phyloP scores from a whole-genome alignment of 495 filamentous ascomycete species.

The Poronia punctata region DNA sequence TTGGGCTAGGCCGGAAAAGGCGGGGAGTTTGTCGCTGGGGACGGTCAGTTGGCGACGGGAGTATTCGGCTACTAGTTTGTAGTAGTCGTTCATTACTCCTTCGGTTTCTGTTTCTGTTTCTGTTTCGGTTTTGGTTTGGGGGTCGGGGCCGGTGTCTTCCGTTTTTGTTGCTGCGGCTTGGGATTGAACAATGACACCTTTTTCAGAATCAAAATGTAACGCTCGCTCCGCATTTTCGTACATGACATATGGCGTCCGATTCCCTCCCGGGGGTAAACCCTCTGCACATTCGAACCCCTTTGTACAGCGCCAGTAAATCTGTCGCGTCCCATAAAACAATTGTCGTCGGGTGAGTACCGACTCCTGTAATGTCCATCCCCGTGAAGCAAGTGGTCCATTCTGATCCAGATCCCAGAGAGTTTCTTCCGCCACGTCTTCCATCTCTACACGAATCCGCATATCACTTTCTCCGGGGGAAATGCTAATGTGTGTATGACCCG shows the following conservation, averaged over 20 bases:
- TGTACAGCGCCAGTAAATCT: constrained; percentile 4
- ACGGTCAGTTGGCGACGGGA: constrained; percentile 1
- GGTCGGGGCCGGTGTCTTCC: no score
- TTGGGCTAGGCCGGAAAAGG: constrained; percentile 13
- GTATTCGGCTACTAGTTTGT: constrained; percentile 4
- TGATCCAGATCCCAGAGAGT: neutral
- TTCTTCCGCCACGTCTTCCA: neutral
- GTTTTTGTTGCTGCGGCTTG: no score
- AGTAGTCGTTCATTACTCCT: constrained; percentile 2
- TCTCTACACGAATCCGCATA: neutral
- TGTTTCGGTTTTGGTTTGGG: neutral
- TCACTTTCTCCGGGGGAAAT: neutral
- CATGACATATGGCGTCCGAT: neutral
- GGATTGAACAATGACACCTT: no score
- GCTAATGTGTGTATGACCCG: no score
- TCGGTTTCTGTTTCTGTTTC: neutral
- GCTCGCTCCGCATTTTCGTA: no score
- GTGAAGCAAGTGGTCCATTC: constrained; percentile 2
- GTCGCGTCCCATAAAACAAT: constrained; percentile 1
- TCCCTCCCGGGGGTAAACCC: neutral
- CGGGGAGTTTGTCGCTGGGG: constrained; percentile 10
- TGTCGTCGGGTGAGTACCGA: constrained; percentile 2
- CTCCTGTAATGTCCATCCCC: constrained; percentile 13
- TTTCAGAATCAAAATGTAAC: no score
- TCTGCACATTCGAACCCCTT: neutral